These are phyloP conservation scores for Diplodia sapinea DNA, from an alignment of 2,329 filamentous ascomycete species.

Conservation along the genomic window DNA sequence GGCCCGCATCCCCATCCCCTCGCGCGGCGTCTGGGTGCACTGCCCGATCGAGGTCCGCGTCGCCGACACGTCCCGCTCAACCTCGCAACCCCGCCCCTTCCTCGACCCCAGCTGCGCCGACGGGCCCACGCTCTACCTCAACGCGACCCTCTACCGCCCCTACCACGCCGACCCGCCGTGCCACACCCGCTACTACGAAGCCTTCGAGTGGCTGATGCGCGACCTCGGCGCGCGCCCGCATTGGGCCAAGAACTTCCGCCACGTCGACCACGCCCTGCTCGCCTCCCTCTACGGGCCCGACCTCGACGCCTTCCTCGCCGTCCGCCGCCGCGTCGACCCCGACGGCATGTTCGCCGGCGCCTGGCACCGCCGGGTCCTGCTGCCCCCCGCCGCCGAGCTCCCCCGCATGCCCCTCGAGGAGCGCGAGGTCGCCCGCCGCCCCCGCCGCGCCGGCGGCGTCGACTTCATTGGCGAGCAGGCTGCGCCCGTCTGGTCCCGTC, in stretches of 20 bases:
- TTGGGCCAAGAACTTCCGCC: slow-evolving; percentile 89
- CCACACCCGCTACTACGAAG: slow-evolving; percentile 78
- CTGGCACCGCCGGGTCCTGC: slow-evolving; percentile 79
- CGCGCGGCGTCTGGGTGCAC: slow-evolving; percentile 81
- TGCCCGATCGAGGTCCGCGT: slow-evolving; percentile 93
- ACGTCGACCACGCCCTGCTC: slow-evolving; percentile 64
- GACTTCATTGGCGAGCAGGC: slow-evolving; percentile 50
- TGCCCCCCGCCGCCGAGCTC: slow-evolving; percentile 41
- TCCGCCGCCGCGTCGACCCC: slow-evolving; percentile 74
- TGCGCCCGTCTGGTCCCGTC: background rate
- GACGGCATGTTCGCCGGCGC: slow-evolving; percentile 88
- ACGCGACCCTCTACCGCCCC: slow-evolving; percentile 86
- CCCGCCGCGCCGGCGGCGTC: slow-evolving; percentile 41
- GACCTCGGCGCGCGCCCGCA: slow-evolving; percentile 82
- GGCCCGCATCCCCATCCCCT: slow-evolving; percentile 78
- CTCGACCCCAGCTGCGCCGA: slow-evolving; percentile 74
- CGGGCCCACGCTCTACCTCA: slow-evolving; percentile 82
- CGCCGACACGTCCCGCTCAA: slow-evolving; percentile 65
- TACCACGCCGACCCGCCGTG: slow-evolving; percentile 80
- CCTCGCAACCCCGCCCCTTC: slow-evolving; percentile 61
- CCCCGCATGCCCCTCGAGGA: slow-evolving; percentile 49
- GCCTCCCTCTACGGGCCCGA: slow-evolving; percentile 71
- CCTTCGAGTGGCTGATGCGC: slow-evolving; percentile 89
- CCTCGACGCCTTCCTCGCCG: slow-evolving; percentile 68
- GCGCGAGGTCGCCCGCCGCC: slow-evolving; percentile 48